Conservation (phyloP, 2,329 filamentous ascomycete species). For the Diaporthe sp. region DNA sequence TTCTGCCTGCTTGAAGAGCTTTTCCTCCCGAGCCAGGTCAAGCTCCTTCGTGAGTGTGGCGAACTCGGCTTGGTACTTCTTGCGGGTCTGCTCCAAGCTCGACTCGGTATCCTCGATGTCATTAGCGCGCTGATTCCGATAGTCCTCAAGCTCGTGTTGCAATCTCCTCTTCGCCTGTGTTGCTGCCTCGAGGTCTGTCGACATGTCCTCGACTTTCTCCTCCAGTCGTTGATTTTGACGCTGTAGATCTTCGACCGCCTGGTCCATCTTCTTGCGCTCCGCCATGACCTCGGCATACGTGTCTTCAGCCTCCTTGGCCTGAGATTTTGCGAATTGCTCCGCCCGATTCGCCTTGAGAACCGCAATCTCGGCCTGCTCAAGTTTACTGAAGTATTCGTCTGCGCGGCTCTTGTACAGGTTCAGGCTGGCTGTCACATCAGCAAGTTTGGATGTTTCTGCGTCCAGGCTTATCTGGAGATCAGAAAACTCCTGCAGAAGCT, state of each 20-base stretch:
- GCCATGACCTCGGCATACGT: conserved; percentile 91
- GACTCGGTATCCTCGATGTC: conserved; percentile 98
- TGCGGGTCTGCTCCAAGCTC: conserved; percentile 95
- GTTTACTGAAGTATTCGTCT: conserved; percentile 96
- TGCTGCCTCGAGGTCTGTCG: conserved; percentile 87
- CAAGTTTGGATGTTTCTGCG: conserved; percentile 85
- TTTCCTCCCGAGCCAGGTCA: conserved; percentile 92
- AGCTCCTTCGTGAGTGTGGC: conserved; percentile 91
- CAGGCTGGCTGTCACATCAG: conserved; percentile 87
- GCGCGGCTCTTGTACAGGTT: conserved; percentile 91
- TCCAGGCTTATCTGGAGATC: conserved; percentile 95
- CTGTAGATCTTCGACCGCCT: conserved; percentile 88
- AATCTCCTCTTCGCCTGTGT: conserved; percentile 93
- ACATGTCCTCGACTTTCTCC: conserved; percentile 90
- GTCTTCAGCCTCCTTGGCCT: conserved; percentile 92
- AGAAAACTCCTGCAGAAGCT: conserved; percentile 91
- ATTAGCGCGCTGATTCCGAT: conserved; percentile 92
- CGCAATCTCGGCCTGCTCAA: conserved; percentile 96
- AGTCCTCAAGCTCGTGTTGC: conserved; percentile 97
- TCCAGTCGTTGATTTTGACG: conserved; percentile 90
- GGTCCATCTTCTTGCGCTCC: conserved; percentile 91
- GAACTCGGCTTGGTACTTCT: conserved; percentile 97
- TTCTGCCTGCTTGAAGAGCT: conserved; percentile 86
- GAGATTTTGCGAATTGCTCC: conserved; percentile 92
- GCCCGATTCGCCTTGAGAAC: conserved; percentile 93